Percentiles rank a stretch among this genome's conserved stretches.
These are phyloP conservation scores for Psilocybe cubensis DNA, from an alignment of 768 basidiomycete species.

Conservation along the genomic window DNA sequence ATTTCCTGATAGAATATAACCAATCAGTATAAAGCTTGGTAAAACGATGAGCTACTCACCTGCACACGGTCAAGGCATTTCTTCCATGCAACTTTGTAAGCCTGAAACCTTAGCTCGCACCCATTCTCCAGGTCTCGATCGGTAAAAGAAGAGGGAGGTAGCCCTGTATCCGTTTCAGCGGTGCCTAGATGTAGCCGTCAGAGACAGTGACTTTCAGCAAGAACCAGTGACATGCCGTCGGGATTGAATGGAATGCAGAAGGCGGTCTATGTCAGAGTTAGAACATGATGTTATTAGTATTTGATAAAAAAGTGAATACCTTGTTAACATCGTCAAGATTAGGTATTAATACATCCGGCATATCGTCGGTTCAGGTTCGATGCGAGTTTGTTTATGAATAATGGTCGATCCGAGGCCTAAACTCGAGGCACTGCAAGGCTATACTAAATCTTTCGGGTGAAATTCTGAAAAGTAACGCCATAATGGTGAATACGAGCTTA, in stretches of 20 bases:
- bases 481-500: background rate
- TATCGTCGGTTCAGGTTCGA: background rate
- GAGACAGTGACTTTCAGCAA: background rate
- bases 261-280: slow-evolving; percentile 7
- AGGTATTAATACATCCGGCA: slow-evolving; percentile 6
- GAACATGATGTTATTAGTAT: background rate
- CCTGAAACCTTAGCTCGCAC: slow-evolving; percentile 39
- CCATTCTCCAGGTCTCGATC: slow-evolving; percentile 16
- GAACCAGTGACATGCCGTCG: background rate
- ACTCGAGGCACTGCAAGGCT: too few relatives aligned
- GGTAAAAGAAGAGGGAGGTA: background rate
- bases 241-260: slow-evolving; percentile 21
- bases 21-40: background rate
- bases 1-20: slow-evolving; percentile 38
- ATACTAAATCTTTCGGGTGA: too few relatives aligned
- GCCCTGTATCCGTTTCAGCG: background rate
- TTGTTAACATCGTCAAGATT: slow-evolving; percentile 21
- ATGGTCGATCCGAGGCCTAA: too few relatives aligned
- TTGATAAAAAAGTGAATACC: background rate
- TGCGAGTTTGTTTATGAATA: background rate
- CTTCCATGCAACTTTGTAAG: slow-evolving; percentile 61
- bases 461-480: background rate
- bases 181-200: background rate
- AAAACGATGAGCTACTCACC: slow-evolving; percentile 34
- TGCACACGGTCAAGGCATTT: slow-evolving; percentile 60